Conservation (phyloP, 2,329 filamentous ascomycete species). For the Aspergillus sp. region DNA sequence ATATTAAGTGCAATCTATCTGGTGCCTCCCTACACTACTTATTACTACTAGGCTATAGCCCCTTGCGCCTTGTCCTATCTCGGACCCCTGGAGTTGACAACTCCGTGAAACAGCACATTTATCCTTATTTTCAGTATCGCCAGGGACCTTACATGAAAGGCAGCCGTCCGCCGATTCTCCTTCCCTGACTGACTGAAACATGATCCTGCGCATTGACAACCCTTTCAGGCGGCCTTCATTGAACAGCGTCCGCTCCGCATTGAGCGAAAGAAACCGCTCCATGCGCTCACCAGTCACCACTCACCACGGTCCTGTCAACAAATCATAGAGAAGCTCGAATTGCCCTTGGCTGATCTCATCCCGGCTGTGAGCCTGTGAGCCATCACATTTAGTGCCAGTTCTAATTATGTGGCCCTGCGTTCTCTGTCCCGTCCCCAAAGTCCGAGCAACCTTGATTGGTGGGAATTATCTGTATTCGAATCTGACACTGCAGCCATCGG, state of each 20-base stretch:
- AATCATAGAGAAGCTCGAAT: background rate
- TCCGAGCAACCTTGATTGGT: background rate
- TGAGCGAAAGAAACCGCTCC: background rate
- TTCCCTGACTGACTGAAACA: slow-evolving; percentile 5
- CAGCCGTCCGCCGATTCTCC: background rate
- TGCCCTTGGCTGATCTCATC: slow-evolving; percentile 3
- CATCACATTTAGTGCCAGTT: background rate
- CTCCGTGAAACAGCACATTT: background rate
- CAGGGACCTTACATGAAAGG: background rate
- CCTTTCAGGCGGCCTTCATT: background rate
- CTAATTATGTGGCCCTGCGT: no score
- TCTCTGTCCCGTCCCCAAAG: no score
- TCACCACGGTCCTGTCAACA: background rate
- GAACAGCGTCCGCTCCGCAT: background rate
- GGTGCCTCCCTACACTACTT: background rate
- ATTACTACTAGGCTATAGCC: background rate
- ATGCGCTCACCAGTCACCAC: background rate
- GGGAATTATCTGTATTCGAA: background rate
- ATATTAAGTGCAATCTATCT: background rate
- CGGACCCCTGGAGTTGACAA: background rate
- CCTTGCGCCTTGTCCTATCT: background rate
- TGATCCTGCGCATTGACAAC: background rate
- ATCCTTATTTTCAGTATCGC: background rate
- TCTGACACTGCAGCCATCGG: background rate
- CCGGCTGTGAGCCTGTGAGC: background rate